These are phyloP conservation scores for Glebionis coronaria DNA, from an alignment of 129 eudicot species.

Conservation along the genomic window DNA sequence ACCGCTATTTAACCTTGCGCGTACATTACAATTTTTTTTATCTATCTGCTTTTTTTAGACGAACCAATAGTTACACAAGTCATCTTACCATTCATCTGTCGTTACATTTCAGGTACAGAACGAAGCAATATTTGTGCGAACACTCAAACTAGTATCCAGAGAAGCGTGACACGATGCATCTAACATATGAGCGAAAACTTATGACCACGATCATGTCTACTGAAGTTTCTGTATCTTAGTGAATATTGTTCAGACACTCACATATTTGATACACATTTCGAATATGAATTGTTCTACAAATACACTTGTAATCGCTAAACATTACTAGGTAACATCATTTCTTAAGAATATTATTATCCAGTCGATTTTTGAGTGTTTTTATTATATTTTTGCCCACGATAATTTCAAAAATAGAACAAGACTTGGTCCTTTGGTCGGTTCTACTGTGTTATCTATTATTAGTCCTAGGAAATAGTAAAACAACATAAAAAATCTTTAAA, in stretches of 20 bases:
- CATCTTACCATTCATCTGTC: not conserved
- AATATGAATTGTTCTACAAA: not conserved
- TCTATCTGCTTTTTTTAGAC: too few species aligned
- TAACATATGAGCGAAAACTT: not conserved
- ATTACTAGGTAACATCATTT: not conserved
- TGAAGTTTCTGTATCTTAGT: constrained; percentile 10
- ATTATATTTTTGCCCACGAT: constrained; percentile 16
- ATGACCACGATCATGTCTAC: constrained; percentile 7
- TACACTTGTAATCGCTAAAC: too few species aligned
- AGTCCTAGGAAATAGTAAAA: not conserved
- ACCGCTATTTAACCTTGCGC: too few species aligned
- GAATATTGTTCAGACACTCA: constrained; percentile 1
- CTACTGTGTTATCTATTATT: not conserved
- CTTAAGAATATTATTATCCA: not conserved
- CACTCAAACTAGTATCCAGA: not conserved
- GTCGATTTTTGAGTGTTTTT: not conserved
- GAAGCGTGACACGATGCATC: not conserved
- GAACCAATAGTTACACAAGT: too few species aligned
- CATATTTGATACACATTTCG: too few species aligned
- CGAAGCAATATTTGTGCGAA: not conserved
- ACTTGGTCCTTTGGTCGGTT: not conserved
- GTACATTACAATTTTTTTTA: too few species aligned
- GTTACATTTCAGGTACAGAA: constrained; percentile 4
- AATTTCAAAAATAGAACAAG: constrained; percentile 1
- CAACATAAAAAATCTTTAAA: too few species aligned